phyloP scores from a whole-genome alignment of 2,329 filamentous ascomycete species.

The Chaetothyriales sp. region DNA sequence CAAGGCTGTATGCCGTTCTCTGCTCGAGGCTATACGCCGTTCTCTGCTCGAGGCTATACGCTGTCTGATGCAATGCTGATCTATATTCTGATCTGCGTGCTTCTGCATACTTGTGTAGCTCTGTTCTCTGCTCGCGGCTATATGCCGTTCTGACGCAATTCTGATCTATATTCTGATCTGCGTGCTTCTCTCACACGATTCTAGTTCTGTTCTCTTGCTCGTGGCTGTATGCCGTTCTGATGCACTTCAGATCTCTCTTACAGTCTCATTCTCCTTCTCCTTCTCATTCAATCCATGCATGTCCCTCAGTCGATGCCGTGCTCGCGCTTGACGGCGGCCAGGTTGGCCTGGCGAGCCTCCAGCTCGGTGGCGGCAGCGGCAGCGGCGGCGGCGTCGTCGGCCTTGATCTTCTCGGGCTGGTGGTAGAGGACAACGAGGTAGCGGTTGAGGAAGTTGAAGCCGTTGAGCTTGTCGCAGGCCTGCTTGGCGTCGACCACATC shows the following conservation, averaged over 20 bases:
- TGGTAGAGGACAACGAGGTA: slow-evolving; percentile 85
- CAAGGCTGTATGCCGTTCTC: too few relatives aligned
- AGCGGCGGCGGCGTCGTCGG: slow-evolving; percentile 37
- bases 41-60: too few relatives aligned
- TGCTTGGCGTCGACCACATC: slow-evolving; percentile 98
- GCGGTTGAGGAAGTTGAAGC: slow-evolving; percentile 99
- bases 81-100: too few relatives aligned
- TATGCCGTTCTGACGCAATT: neutral
- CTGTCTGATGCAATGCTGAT: too few relatives aligned
- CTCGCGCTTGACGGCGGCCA: slow-evolving; percentile 95
- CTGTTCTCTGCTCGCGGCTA: too few relatives aligned
- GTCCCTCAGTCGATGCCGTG: slow-evolving; percentile 86
- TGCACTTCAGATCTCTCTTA: neutral
- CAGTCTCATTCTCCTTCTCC: too few relatives aligned
- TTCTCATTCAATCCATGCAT: too few relatives aligned
- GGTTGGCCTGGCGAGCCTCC: slow-evolving; percentile 83
- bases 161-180: too few relatives aligned
- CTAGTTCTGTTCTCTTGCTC: too few relatives aligned
- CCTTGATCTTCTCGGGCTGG: slow-evolving; percentile 59
- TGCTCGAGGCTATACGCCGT: too few relatives aligned
- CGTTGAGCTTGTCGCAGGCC: slow-evolving; percentile 98
- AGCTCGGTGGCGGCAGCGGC: slow-evolving; percentile 59
- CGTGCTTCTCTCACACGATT: too few relatives aligned
- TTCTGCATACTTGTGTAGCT: too few relatives aligned
- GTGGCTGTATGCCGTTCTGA: neutral